These are phyloP conservation scores for Hemisphaericaspora xylanilytica DNA, from an alignment of 1,139 yeast genomes.

Conservation along the genomic window DNA sequence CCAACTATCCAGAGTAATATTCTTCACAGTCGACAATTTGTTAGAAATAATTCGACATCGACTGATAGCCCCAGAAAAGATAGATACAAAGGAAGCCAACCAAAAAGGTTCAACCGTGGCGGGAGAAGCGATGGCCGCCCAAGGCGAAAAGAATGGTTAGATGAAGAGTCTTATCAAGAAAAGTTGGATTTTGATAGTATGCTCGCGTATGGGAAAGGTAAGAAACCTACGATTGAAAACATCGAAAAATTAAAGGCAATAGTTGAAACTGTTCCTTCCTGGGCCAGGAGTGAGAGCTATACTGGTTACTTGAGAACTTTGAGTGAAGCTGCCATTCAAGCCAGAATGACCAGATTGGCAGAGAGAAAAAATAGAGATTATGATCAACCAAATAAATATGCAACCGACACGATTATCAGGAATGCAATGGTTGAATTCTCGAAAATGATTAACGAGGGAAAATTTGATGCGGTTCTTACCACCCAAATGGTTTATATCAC, in stretches of 20 bases:
- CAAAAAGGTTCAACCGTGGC: no score
- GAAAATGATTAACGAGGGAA: conserved; percentile 33
- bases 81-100: no score
- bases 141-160: neutral
- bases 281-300: neutral
- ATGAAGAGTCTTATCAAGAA: neutral
- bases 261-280: neutral
- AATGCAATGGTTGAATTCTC: conserved; percentile 34
- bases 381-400: conserved; percentile 31
- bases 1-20: neutral
- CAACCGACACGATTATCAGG: conserved; percentile 33
- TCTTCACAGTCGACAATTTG: conserved; percentile 8
- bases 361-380: conserved; percentile 39
- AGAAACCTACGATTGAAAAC: conserved; percentile 23
- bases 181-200: no score
- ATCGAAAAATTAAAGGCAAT: conserved; percentile 15
- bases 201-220: neutral
- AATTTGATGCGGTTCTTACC: conserved; percentile 15
- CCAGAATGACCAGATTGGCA: conserved; percentile 28
- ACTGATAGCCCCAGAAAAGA: neutral
- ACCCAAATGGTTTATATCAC: neutral
- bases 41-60: conserved; percentile 11
- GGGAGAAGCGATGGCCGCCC: no score
- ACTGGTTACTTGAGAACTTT: conserved; percentile 18
- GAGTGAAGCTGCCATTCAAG: conserved; percentile 7